Evolutionary conservation across 2,329 filamentous ascomycete genomes (phyloP), one percentile per base, ranked within the genome.

Genomic region (Fonsecaea erecta): DNA sequence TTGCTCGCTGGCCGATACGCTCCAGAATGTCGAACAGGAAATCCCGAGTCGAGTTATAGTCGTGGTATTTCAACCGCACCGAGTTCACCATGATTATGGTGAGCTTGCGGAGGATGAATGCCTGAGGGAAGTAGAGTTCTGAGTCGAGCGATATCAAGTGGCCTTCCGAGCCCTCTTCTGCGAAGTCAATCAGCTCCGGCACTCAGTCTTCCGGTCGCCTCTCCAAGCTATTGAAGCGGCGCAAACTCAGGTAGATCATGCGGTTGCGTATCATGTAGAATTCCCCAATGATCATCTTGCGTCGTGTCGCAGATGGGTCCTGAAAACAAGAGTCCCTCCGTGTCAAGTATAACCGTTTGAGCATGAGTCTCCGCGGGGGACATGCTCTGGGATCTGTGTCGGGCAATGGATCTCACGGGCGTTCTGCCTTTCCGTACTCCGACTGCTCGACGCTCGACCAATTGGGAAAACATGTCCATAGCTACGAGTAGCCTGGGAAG

Each of bases 121-220:
- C 52, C 16, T 28, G 52, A 11, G 52, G n/a, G n/a, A 55, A 55
- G 26, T 55, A 55, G 18, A 55, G 24, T 8, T 55, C 35, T 21
- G 52, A 4, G 34, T 55, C 52, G 9, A 28, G 6, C 11, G 52
- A 55, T 21, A 55, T 32, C 4, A 55, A 55, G 28, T n/a, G 28
- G 24, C 11, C 7, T 14, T n/a, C 24, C 4, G 52, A 55, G 9
- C 24, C 21, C 4, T 55, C 52, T 2, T 55, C 52, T 3, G 16
- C 5, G 26, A 55, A 55, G 26, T 55, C 52, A 26, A 11, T 21
- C 11, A 37, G 21, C 32, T 55, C 52, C 11, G 48, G 48, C 28
- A 52, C 18, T 3, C 48, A 21, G n/a, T 21, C 48, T 11, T 52
- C 28, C 26, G 28, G 21, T 16, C 21, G 48, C 21, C 48, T 52